phyloP scores from a whole-genome alignment of 2,329 filamentous ascomycete genomes.

The Alternaria ventricosa region DNA sequence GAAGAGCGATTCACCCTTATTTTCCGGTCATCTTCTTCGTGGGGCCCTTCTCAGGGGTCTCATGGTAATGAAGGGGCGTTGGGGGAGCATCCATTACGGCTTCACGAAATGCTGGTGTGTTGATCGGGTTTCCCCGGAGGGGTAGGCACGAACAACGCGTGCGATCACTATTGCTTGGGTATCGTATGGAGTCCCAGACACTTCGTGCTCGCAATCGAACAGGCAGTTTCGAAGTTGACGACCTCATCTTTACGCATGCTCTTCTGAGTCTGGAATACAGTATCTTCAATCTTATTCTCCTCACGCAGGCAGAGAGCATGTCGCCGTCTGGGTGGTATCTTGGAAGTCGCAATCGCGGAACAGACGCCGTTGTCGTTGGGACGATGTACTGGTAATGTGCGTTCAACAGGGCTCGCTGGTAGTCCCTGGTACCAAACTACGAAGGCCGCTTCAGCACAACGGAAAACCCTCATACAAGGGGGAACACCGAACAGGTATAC shows the following conservation, averaged over 20 bases:
- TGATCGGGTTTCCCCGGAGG: not conserved
- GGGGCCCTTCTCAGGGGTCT: not conserved
- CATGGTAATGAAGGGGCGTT: not conserved
- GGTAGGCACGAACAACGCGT: not conserved
- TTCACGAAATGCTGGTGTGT: not conserved
- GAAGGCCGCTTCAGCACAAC: not conserved
- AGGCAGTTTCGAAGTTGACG: not conserved
- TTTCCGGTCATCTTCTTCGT: not conserved
- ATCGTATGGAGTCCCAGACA: not conserved
- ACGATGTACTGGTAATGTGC: not conserved
- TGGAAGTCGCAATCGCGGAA: not conserved
- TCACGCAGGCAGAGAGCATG: not conserved
- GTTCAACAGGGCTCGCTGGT: not conserved
- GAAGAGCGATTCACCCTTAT: not conserved
- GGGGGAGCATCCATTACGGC: not conserved
- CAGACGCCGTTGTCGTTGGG: not conserved
- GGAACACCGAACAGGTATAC: not conserved
- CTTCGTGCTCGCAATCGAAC: not conserved
- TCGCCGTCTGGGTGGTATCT: not conserved
- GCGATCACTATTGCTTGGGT: not conserved
- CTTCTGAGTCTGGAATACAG: not conserved
- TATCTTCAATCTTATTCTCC: not conserved
- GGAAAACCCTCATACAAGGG: not conserved
- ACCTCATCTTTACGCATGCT: not conserved
- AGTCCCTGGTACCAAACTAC: not conserved